Percentiles rank a stretch among this genome's conserved stretches.
These are phyloP conservation scores for Colletotrichum sp. DNA, from an alignment of 2,329 filamentous ascomycete genomes.

Conservation along the genomic window DNA sequence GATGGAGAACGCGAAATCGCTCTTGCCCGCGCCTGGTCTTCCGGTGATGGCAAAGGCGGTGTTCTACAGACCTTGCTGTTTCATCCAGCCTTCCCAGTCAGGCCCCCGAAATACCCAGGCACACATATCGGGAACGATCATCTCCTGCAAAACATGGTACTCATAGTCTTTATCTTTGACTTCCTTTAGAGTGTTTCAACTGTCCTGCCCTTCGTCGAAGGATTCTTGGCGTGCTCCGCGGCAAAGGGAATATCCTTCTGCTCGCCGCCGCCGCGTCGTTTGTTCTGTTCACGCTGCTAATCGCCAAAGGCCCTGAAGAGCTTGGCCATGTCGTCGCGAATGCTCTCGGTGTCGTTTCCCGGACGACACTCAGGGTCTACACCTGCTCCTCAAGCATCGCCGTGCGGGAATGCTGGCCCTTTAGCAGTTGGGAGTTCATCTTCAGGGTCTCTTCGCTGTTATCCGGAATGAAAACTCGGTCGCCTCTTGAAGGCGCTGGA, in stretches of 20 bases:
- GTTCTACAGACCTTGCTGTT: not conserved
- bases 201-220: constrained; percentile 25
- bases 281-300: constrained; percentile 10
- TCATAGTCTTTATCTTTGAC: constrained; percentile 28
- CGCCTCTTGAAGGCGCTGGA: constrained; percentile 33
- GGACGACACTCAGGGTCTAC: constrained; percentile 29
- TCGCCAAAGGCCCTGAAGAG: constrained; percentile 28
- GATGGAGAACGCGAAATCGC: constrained; percentile 30
- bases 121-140: constrained; percentile 31
- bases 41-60: constrained; percentile 33
- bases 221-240: constrained; percentile 25
- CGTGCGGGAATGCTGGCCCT: constrained; percentile 29
- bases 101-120: constrained; percentile 33
- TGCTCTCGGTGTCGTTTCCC: constrained; percentile 32
- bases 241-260: constrained; percentile 2
- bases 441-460: constrained; percentile 35
- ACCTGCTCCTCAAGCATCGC: constrained; percentile 30
- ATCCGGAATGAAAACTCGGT: constrained; percentile 36
- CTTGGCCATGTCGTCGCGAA: constrained; percentile 31
- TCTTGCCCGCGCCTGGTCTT: constrained; percentile 36
- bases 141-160: constrained; percentile 32
- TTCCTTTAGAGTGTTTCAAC: constrained; percentile 27
- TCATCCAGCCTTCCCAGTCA: constrained; percentile 32
- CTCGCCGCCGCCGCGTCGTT: not conserved
- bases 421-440: constrained; percentile 29